Percentiles rank a stretch among this genome's conserved stretches.
Evolutionary conservation across 2,329 filamentous ascomycete genomes (phyloP).

Genomic region (Claviceps fusiformis): DNA sequence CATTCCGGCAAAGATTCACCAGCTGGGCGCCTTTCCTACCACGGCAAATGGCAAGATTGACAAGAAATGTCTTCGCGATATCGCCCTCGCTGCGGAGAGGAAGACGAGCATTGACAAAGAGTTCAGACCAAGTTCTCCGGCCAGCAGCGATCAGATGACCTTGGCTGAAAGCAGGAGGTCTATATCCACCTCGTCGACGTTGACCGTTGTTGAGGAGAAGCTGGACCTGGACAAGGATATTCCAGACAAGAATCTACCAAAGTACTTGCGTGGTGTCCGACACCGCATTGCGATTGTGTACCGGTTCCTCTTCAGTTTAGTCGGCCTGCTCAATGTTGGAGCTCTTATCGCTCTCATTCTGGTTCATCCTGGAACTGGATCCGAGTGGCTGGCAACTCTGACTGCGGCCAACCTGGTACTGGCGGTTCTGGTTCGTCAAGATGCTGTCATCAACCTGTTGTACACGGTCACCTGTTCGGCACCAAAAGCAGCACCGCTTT

Average conservation of each 20-base stretch:
- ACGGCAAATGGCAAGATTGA: constrained; percentile 45
- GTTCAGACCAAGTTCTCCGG: background rate
- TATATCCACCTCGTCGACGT: constrained; percentile 17
- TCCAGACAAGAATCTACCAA: constrained; percentile 26
- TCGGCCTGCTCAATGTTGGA: constrained; percentile 35
- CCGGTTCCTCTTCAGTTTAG: constrained; percentile 40
- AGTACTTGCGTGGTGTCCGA: constrained; percentile 25
- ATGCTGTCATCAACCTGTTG: constrained; percentile 36
- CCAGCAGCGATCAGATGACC: constrained; percentile 9
- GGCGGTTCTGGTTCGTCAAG: constrained; percentile 39
- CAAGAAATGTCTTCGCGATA: constrained; percentile 29
- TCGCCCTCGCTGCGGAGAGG: constrained; percentile 13
- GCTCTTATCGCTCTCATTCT: constrained; percentile 30
- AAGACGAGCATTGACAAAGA: constrained; percentile 2
- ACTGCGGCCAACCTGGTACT: constrained; percentile 34
- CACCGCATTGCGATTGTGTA: constrained; percentile 39
- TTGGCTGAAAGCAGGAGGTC: constrained; percentile 17
- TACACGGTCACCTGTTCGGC: constrained; percentile 33
- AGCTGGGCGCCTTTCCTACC: constrained; percentile 30
- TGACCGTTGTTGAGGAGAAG: constrained; percentile 18
- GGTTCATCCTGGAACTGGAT: constrained; percentile 16
- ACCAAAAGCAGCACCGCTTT: constrained; percentile 31
- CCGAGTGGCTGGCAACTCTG: constrained; percentile 26
- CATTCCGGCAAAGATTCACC: constrained; percentile 31
- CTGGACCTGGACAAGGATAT: constrained; percentile 18